phyloP scores from a whole-genome alignment of 78 protist species.

The Pigoraptor vietnamica region DNA sequence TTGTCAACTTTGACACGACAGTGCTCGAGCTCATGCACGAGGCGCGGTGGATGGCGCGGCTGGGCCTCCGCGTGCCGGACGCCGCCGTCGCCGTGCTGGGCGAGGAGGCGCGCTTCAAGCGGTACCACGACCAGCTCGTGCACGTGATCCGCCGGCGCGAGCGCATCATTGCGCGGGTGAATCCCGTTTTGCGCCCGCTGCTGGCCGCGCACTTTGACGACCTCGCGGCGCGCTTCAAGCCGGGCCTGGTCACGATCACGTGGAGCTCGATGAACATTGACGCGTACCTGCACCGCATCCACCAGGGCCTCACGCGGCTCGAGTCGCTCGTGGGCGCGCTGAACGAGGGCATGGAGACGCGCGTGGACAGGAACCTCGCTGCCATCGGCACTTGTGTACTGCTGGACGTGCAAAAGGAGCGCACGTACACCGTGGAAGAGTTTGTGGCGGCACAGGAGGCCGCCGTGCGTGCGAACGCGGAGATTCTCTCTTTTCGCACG shows the following conservation, averaged over 20 bases:
- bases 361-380: constrained; percentile 40
- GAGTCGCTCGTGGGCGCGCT: constrained; percentile 28
- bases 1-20: constrained; percentile 62
- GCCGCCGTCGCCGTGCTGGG: constrained; percentile 27
- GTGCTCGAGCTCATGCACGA: constrained; percentile 63
- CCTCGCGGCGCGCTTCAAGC: constrained; percentile 38
- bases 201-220: constrained; percentile 31
- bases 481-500: background rate
- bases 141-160: constrained; percentile 35
- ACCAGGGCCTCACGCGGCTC: constrained; percentile 15
- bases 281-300: constrained; percentile 39
- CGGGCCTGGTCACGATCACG: constrained; percentile 55
- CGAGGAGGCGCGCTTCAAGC: constrained; percentile 62
- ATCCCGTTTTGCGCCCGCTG: constrained; percentile 4
- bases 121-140: constrained; percentile 30
- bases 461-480: background rate
- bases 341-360: constrained; percentile 42
- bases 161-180: constrained; percentile 8
- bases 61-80: constrained; percentile 55
- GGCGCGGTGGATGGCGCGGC: constrained; percentile 40
- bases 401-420: background rate
- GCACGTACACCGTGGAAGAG: background rate
- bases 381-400: background rate
- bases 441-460: background rate
- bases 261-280: constrained; percentile 78